Percentiles rank a stretch among this genome's conserved stretches.
These are phyloP conservation scores for Deuterostichococcus epilithicus DNA, from an alignment of 139 green algal species.

Conservation along the genomic window DNA sequence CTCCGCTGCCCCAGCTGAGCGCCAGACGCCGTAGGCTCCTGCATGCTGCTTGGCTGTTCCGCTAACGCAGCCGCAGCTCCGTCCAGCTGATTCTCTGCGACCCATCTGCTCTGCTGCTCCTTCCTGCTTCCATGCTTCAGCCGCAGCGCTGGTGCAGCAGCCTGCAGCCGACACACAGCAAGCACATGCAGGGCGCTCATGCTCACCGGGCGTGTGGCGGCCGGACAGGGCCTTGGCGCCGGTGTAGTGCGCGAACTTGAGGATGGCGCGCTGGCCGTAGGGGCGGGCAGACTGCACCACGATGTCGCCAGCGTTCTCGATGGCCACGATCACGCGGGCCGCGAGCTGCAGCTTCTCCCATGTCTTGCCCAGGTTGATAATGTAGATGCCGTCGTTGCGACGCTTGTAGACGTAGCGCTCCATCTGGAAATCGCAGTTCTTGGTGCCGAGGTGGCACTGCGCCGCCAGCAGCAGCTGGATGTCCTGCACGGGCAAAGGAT, in stretches of 20 bases:
- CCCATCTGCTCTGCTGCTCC: too few relatives aligned
- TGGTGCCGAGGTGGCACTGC: constrained; percentile 82
- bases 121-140: too few relatives aligned
- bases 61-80: too few relatives aligned
- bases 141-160: too few relatives aligned
- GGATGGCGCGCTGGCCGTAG: constrained; percentile 94
- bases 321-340: constrained; percentile 95
- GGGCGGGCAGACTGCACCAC: constrained; percentile 82
- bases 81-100: too few relatives aligned
- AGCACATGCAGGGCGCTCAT: too few relatives aligned
- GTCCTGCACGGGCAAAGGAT: constrained; percentile 26
- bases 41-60: too few relatives aligned
- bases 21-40: too few relatives aligned
- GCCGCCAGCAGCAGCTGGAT: constrained; percentile 94
- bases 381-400: constrained; percentile 91
- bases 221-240: constrained; percentile 88
- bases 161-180: too few relatives aligned
- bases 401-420: constrained; percentile 90
- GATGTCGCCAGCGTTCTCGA: constrained; percentile 92
- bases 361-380: constrained; percentile 99
- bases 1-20: too few relatives aligned
- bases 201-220: constrained; percentile 91
- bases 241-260: constrained; percentile 99
- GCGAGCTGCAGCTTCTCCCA: constrained; percentile 99
- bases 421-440: constrained; percentile 96